A percentile compares a stretch with the other conserved stretches of the same genome.
These are phyloP conservation scores for Pseudotulostoma volvatum DNA, from an alignment of 495 filamentous ascomycete species.

Conservation along the genomic window DNA sequence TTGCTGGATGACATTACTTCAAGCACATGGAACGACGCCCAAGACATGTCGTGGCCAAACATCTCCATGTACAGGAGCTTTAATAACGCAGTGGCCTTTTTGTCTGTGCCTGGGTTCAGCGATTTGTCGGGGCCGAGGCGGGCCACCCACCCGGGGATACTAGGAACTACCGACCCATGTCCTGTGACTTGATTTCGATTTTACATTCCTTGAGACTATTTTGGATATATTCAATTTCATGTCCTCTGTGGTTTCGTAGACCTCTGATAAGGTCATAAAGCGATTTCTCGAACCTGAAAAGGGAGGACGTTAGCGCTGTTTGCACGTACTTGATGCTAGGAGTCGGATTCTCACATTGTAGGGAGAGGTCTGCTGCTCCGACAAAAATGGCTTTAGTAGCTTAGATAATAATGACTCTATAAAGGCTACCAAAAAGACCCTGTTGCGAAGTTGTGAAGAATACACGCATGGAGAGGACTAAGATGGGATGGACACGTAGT, in stretches of 20 bases:
- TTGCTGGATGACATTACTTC: constrained; percentile 96
- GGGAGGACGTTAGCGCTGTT: background rate
- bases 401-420: too few relatives aligned
- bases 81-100: constrained; percentile 87
- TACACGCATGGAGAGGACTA: too few relatives aligned
- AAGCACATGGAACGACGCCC: constrained; percentile 94
- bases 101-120: constrained; percentile 39
- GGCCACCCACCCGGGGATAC: background rate
- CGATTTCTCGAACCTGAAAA: constrained; percentile 79
- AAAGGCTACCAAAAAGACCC: too few relatives aligned
- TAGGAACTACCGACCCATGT: constrained; percentile 50
- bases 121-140: constrained; percentile 1
- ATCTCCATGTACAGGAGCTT: constrained; percentile 97
- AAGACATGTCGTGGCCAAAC: constrained; percentile 99
- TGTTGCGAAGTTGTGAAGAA: too few relatives aligned
- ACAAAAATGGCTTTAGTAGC: too few relatives aligned
- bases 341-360: too few relatives aligned
- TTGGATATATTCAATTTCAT: constrained; percentile 85
- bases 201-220: constrained; percentile 87
- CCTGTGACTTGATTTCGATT: constrained; percentile 70
- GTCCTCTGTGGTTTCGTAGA: constrained; percentile 81
- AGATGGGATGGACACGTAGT: too few relatives aligned
- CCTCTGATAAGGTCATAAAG: constrained; percentile 97
- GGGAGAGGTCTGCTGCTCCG: too few relatives aligned
- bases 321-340: background rate